Percentiles rank a stretch among this genome's conserved stretches.
Conservation (phyloP, 148 eudicot genomes). For the Rheum nobile region DNA sequence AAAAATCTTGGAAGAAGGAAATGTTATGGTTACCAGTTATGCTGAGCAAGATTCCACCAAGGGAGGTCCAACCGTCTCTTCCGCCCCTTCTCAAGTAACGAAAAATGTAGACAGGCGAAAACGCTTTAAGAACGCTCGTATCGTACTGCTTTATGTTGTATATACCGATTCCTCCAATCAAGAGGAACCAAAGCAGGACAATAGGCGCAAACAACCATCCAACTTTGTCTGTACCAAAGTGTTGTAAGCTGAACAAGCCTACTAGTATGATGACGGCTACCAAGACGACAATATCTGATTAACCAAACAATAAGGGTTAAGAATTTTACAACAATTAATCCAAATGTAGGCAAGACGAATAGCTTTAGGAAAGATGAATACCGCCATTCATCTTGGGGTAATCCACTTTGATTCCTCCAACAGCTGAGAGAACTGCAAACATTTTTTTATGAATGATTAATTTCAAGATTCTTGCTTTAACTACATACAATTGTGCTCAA, state of each 20-base stretch:
- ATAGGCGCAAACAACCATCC: constrained; percentile 98
- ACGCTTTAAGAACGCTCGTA: constrained; percentile 67
- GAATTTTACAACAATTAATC: not conserved
- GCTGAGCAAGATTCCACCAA: constrained; percentile 97
- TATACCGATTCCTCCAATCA: constrained; percentile 86
- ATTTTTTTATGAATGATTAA: not conserved
- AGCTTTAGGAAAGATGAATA: constrained; percentile 15
- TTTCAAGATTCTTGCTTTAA: too few species aligned
- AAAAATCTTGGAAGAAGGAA: not conserved
- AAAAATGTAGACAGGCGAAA: constrained; percentile 73
- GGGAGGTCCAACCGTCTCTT: constrained; percentile 67
- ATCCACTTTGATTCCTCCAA: constrained; percentile 89
- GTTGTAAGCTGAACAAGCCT: constrained; percentile 93
- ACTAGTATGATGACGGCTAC: constrained; percentile 82
- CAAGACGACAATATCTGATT: constrained; percentile 75
- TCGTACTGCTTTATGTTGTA: constrained; percentile 76
- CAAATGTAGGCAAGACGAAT: not conserved
- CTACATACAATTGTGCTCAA: too few species aligned
- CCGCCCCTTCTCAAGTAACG: constrained; percentile 65
- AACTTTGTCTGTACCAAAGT: constrained; percentile 88
- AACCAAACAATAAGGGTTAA: too few species aligned
- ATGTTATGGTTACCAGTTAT: constrained; percentile 58
- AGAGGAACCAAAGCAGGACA: constrained; percentile 83
- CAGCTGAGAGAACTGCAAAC: constrained; percentile 79
- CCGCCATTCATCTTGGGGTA: constrained; percentile 77